Percentiles rank a stretch among this genome's conserved stretches.
Conservation (phyloP, 2,329 filamentous ascomycete genomes). For the Hypoxylon sp. region DNA sequence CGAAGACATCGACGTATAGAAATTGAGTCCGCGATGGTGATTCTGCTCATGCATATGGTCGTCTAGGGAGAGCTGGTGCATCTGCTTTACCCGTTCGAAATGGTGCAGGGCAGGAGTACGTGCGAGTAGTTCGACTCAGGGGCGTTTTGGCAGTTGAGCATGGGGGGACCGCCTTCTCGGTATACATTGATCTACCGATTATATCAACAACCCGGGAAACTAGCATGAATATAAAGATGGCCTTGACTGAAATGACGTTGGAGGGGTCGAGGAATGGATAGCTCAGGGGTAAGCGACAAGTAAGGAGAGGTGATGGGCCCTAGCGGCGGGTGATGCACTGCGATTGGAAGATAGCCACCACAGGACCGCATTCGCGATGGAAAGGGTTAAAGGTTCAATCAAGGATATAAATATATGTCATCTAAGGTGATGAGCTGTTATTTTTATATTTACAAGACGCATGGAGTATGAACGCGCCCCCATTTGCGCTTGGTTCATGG, state of each 20-base stretch:
- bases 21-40: not conserved
- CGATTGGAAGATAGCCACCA: not conserved
- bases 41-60: not conserved
- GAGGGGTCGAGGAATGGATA: not conserved
- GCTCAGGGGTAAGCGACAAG: not conserved
- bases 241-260: not conserved
- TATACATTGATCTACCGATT: not conserved
- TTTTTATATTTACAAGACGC: not conserved
- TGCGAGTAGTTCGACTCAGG: not conserved
- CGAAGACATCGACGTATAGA: not conserved
- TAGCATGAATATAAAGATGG: not conserved
- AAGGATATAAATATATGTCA: not conserved
- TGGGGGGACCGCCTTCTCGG: not conserved
- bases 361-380: not conserved
- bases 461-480: not conserved
- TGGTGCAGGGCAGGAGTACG: too few relatives aligned
- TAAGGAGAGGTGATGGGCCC: not conserved
- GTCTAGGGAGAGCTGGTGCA: not conserved
- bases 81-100: not conserved
- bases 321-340: not conserved
- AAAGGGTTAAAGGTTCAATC: not conserved
- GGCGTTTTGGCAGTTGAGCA: not conserved
- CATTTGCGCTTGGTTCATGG: not conserved
- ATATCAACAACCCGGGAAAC: not conserved
- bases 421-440: not conserved